Base-by-base conservation (phyloP, 192 early-diverging fungal genomes). In the Coemansia sp. region DNA sequence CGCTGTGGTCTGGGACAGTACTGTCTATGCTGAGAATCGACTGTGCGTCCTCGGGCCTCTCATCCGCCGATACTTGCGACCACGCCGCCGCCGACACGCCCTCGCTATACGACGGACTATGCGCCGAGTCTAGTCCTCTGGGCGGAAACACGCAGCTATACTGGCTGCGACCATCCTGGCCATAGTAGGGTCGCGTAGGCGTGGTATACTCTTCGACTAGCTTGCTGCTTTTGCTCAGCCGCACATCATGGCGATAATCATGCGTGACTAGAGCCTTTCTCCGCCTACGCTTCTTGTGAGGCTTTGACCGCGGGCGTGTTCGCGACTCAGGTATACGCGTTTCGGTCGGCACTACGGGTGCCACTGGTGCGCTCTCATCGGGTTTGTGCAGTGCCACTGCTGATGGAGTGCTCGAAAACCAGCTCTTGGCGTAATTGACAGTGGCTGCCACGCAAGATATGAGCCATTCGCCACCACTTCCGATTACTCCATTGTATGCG, bases 1-100 rank as follows among this genome's bases (percentile, higher is more conserved):
- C 49, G 22, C 53, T 54, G 63, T 54, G 51, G 14, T 40, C 22
- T 6, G 51, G 41, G 7, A 65, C 19, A 20, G 62, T 76, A 62
- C 73, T 72, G 40, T 81, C 78, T 24, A 81, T 59, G 32, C 73
- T 76, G 11, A 76, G 45, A 1, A 66, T 58, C n/a, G 78, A 81
- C 40, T 42, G 59, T 14, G 62, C 20, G 42, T 80, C 73, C 32
- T 67, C 51, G 32, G 32, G 32, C 59, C 57, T 15, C 10, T 60
- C 66, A 4, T 62, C 67, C 20, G 41, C 42, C 0, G 41, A 29
- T 20, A 25, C 22, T 57, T 56, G 60, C n/a, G 62, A 64, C 31
- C 24, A 59, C n/a, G 49, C 6, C n/a, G n/a, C n/a, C n/a, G n/a
- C n/a, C 15, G 64, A 59, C 4, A 61, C 62, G 9, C 36, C 31